Conservation (phyloP, 345 rosid species). For the Salix viminalis region DNA sequence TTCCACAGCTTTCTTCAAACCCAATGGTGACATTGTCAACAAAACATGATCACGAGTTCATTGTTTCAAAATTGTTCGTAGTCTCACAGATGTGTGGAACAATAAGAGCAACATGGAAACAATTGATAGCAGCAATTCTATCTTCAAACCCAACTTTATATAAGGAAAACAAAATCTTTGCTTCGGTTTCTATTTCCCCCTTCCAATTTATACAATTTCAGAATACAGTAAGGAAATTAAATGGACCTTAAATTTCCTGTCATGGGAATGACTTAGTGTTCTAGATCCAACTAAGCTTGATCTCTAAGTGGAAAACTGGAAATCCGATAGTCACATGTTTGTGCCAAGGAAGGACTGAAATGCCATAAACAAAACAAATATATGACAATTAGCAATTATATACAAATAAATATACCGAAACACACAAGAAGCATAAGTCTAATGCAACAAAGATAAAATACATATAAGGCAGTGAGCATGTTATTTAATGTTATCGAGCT, state of each 20-base stretch:
- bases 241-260: slow-evolving; percentile 27
- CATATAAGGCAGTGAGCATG: not conserved
- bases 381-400: not conserved
- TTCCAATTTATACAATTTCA: slow-evolving; percentile 40
- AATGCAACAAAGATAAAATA: not conserved
- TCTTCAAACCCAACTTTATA: slow-evolving; percentile 30
- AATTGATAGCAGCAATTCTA: slow-evolving; percentile 13
- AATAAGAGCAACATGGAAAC: not conserved
- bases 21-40: not conserved
- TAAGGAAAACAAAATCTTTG: slow-evolving; percentile 8
- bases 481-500: not conserved
- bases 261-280: slow-evolving; percentile 5
- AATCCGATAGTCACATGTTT: slow-evolving; percentile 33
- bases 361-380: not conserved
- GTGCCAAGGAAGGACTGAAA: slow-evolving; percentile 56
- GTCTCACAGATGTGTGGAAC: slow-evolving; percentile 1
- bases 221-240: slow-evolving; percentile 26
- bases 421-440: not conserved
- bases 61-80: not conserved
- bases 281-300: slow-evolving; percentile 1
- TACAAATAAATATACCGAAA: not conserved
- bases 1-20: not conserved
- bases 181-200: slow-evolving; percentile 28
- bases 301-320: slow-evolving; percentile 2
- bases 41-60: not conserved